Evolutionary conservation across 2,329 filamentous ascomycete genomes (phyloP).

Genomic region (Chaetothyriales sp.): DNA sequence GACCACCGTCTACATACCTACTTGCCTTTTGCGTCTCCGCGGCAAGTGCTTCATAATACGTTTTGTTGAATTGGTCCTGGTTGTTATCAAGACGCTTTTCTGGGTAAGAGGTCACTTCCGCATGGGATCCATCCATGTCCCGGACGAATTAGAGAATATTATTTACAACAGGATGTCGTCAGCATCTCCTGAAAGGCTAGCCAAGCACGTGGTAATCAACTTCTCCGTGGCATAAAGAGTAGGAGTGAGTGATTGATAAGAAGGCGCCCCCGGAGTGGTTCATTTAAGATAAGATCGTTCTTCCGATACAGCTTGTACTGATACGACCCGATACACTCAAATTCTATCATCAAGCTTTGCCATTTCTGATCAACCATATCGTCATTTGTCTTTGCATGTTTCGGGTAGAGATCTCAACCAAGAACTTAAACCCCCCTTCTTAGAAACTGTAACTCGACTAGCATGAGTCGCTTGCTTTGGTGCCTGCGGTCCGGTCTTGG

Average conservation of each 20-base stretch:
- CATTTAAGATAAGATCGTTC: too few relatives aligned
- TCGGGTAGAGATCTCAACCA: too few relatives aligned
- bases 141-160: background rate
- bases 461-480: too few relatives aligned
- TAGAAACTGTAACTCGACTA: too few relatives aligned
- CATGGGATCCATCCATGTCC: background rate
- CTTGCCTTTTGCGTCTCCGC: background rate
- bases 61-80: background rate
- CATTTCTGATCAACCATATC: too few relatives aligned
- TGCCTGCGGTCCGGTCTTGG: too few relatives aligned
- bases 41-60: background rate
- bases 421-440: too few relatives aligned
- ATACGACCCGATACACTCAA: too few relatives aligned
- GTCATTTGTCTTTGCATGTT: too few relatives aligned
- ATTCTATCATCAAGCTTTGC: too few relatives aligned
- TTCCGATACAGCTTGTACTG: too few relatives aligned
- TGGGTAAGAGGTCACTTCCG: background rate
- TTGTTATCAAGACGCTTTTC: background rate
- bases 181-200: background rate
- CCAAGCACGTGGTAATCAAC: background rate
- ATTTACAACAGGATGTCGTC: constrained; percentile 1
- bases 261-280: background rate
- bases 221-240: background rate
- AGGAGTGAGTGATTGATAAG: background rate
- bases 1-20: background rate